Conservation (phyloP, 2,329 filamentous ascomycete species). For the Talaromyces atroroseus region DNA sequence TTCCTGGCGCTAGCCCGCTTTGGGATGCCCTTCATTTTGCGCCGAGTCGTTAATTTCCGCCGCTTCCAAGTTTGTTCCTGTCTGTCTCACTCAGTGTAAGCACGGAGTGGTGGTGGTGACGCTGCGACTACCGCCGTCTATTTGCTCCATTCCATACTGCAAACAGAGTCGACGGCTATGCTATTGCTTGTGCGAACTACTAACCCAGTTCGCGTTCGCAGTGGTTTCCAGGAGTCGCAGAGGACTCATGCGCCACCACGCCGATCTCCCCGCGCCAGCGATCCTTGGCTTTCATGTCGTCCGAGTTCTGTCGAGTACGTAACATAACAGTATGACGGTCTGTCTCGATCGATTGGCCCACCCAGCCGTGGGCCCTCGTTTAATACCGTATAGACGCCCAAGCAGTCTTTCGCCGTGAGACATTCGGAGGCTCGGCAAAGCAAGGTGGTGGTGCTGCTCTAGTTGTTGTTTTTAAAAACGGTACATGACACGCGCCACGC, state of each 20-base stretch:
- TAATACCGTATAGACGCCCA: not conserved
- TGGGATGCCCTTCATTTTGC: not conserved
- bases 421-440: constrained; percentile 4
- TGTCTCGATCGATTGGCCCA: constrained; percentile 3
- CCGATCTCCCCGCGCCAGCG: constrained; percentile 9
- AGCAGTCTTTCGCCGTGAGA: not conserved
- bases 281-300: not conserved
- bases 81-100: no score
- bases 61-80: not conserved
- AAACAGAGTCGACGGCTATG: not conserved
- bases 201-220: no score
- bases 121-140: no score
- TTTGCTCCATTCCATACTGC: no score
- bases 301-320: not conserved
- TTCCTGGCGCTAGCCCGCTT: constrained; percentile 8
- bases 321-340: not conserved
- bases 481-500: no score
- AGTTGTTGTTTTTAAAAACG: not conserved
- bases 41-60: constrained; percentile 7
- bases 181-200: not conserved
- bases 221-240: not conserved
- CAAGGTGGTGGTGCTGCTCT: not conserved
- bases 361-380: not conserved
- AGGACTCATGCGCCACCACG: constrained; percentile 10
- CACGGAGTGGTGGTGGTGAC: no score